phyloP scores from a whole-genome alignment of 169 alveolate species.

The Eimeria praecox region DNA sequence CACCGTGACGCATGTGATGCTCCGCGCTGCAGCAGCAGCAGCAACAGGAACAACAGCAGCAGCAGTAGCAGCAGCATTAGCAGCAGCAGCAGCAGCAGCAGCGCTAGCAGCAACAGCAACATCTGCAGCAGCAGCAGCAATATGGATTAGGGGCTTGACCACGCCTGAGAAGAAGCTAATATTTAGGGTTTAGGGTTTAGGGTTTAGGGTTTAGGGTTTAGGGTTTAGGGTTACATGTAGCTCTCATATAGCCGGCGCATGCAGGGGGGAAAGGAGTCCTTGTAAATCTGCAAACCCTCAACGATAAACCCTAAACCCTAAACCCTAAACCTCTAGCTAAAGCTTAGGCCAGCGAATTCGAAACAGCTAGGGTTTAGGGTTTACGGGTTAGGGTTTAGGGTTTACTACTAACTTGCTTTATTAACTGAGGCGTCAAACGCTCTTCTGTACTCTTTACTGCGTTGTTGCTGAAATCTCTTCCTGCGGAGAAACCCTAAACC shows the following conservation, averaged over 20 bases:
- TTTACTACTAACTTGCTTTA: conserved; percentile 9
- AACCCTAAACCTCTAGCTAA: conserved; percentile 4
- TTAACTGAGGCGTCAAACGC: conserved; percentile 60
- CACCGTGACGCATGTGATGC: conserved; percentile 92
- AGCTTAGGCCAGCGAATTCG: background rate
- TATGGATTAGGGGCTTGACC: background rate
- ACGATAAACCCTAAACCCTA: conserved; percentile 2
- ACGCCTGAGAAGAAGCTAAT: background rate
- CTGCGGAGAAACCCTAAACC: background rate
- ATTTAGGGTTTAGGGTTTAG: background rate
- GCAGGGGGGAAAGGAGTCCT: conserved; percentile 94
- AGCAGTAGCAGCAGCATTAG: background rate
- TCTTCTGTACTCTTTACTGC: conserved; percentile 53
- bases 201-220: background rate
- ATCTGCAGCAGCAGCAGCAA: background rate
- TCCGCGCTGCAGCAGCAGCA: conserved; percentile 80
- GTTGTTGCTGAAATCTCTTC: conserved; percentile 12
- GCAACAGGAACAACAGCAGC: background rate
- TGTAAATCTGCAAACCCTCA: conserved; percentile 84
- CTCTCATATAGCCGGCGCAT: conserved; percentile 93
- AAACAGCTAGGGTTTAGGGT: background rate
- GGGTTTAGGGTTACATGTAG: conserved; percentile 82
- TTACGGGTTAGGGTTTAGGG: background rate
- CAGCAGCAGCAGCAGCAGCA: background rate
- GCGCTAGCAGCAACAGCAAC: background rate